Base-by-base conservation (phyloP, 805 yeast species). In the Suhomyces tanzawaensis region DNA sequence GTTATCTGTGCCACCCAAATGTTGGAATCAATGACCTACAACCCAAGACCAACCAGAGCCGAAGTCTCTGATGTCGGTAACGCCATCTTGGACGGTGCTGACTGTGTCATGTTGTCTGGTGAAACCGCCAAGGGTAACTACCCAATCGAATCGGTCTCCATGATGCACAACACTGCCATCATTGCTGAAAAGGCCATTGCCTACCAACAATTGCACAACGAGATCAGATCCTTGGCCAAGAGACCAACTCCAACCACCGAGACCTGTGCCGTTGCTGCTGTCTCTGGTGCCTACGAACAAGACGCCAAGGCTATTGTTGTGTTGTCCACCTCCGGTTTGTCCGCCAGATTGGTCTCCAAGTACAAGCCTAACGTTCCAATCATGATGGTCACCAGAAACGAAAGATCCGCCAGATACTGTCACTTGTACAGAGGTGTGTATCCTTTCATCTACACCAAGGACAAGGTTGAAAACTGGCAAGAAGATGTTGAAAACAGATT, bases 1-100 rank as follows among this genome's bases (percentile, higher is more conserved):
- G 97, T 89, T 55, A 89, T 93, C 66, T 93, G 99, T 77, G 99
- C 99, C 52, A 93, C 99, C 51, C 99, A 93, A 76, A 93, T 93
- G 99, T 82, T 93, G 69, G 99, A 93, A 76, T 88, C 97, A 44
- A 93, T 93, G 99, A 93, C 98, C 46, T 88, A 85, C 76, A 93
- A 93, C 85, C 99, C 99, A 69, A 85, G 99, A 74, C 99, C 99
- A 72, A 93, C 99, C 66, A 86, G 99, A 77, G 99, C 99, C 55
- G 99, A 93, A 76, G 99, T 93, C 46, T 84, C 95, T 41, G 99
- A 93, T 70, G 99, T 93, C 49, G 99, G 99, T 74, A 93, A 93
- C 72, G 99, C 99, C 57, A 86, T 93, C 53, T 79, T 93, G 65
- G 99, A 93, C 64, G 99, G 99, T 74, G 97, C 98, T 60, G 99